These are phyloP conservation scores for Eragrostis curvula DNA, from an alignment of 176 grass and related monocot species.

Conservation along the genomic window DNA sequence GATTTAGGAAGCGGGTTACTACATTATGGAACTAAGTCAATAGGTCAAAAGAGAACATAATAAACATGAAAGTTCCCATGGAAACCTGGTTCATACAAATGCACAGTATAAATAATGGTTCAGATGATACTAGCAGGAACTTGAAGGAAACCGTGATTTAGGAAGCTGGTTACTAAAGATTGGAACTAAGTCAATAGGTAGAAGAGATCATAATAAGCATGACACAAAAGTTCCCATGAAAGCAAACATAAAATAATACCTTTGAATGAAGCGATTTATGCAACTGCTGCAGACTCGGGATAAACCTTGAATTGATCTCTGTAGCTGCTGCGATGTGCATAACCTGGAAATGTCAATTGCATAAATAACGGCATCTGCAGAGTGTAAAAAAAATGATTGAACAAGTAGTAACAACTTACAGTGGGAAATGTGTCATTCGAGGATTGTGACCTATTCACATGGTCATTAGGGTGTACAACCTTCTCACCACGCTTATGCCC, in stretches of 20 bases:
- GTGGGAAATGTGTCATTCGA: constrained; percentile 99
- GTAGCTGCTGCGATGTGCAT: constrained; percentile 97
- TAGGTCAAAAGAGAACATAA: constrained; percentile 20
- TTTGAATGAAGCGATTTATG: constrained; percentile 85
- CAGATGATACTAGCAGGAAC: not conserved
- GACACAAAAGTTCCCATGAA: not conserved
- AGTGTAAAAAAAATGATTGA: constrained; percentile 6
- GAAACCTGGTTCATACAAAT: constrained; percentile 5
- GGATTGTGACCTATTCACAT: constrained; percentile 96
- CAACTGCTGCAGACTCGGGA: constrained; percentile 85
- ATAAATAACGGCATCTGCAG: constrained; percentile 32
- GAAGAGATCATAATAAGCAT: constrained; percentile 20
- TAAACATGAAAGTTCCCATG: not conserved
- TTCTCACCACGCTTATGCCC: constrained; percentile 90
- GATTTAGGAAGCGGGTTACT: not conserved
- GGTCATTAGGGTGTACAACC: constrained; percentile 98
- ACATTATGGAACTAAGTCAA: constrained; percentile 5
- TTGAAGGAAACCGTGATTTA: constrained; percentile 2
- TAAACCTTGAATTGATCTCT: constrained; percentile 86
- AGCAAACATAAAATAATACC: constrained; percentile 47
- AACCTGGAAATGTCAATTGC: constrained; percentile 66
- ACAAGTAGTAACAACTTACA: constrained; percentile 61
- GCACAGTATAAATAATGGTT: not conserved
- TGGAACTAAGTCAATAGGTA: not conserved
- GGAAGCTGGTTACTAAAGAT: constrained; percentile 6